Evolutionary conservation across 2,329 filamentous ascomycete species (phyloP).

Genomic region (Rutstroemia sp.): DNA sequence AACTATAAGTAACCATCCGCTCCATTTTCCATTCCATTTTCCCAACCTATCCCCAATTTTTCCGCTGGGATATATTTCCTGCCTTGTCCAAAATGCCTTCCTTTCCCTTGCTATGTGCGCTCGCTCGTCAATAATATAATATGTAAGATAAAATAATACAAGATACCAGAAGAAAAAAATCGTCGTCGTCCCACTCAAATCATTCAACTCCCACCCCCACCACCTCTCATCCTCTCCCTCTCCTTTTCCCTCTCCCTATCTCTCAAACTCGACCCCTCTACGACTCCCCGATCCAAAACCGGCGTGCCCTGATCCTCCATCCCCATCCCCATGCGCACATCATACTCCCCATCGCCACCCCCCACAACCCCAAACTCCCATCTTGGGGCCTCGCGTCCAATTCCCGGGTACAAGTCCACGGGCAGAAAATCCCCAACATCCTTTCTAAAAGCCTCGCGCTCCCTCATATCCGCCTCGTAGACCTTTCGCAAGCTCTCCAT

Average conservation of each 20-base stretch:
- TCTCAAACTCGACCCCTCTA: constrained; percentile 23
- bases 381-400: constrained; percentile 40
- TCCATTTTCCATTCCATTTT: no score
- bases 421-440: constrained; percentile 84
- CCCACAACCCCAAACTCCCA: constrained; percentile 23
- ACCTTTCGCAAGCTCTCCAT: constrained; percentile 69
- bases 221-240: not conserved
- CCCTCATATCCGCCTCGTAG: constrained; percentile 61
- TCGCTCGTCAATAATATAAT: no score
- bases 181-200: not conserved
- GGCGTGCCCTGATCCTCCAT: constrained; percentile 17
- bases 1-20: no score
- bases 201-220: not conserved
- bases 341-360: constrained; percentile 9
- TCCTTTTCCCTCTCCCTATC: constrained; percentile 20
- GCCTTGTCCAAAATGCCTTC: no score
- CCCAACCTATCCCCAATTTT: no score
- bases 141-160: no score
- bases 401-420: constrained; percentile 76
- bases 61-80: no score
- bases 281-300: constrained; percentile 17
- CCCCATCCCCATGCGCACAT: constrained; percentile 7
- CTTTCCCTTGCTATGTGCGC: no score
- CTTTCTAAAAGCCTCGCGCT: constrained; percentile 70
- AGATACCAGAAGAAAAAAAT: no score